These are phyloP conservation scores for Cyberlindnera nakhonratchasimensis DNA, from an alignment of 805 yeast genomes.

Conservation along the genomic window DNA sequence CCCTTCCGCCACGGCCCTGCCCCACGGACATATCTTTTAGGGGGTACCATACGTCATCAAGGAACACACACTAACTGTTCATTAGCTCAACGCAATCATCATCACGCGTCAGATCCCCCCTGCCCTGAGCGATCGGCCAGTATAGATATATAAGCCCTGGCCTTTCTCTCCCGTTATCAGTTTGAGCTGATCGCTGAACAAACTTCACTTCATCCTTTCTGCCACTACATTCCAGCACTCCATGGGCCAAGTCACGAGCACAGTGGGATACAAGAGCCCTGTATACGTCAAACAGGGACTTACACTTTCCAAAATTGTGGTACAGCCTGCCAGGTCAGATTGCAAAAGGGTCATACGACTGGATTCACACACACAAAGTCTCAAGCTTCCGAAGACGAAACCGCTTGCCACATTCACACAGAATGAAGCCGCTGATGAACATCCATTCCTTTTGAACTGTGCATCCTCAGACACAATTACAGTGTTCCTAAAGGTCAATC, in stretches of 20 bases:
- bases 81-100: no score
- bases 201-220: no score
- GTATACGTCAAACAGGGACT: constrained; percentile 3
- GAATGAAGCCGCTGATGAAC: constrained; percentile 7
- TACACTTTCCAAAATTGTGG: constrained; percentile 3
- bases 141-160: no score
- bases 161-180: no score
- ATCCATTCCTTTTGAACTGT: constrained; percentile 10
- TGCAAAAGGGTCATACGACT: constrained; percentile 2
- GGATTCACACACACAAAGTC: not conserved
- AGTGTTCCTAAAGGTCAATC: constrained; percentile 2
- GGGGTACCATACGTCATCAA: no score
- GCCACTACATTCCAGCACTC: not conserved
- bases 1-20: no score
- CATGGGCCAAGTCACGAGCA: constrained; percentile 13
- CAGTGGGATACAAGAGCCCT: constrained; percentile 3
- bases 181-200: no score
- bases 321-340: not conserved
- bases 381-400: constrained; percentile 5
- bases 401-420: constrained; percentile 15
- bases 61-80: no score
- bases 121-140: no score
- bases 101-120: no score
- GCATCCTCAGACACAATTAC: constrained; percentile 9
- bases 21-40: no score